phyloP scores from a whole-genome alignment of 305 asterid genomes.

The Plantago lanceolata region DNA sequence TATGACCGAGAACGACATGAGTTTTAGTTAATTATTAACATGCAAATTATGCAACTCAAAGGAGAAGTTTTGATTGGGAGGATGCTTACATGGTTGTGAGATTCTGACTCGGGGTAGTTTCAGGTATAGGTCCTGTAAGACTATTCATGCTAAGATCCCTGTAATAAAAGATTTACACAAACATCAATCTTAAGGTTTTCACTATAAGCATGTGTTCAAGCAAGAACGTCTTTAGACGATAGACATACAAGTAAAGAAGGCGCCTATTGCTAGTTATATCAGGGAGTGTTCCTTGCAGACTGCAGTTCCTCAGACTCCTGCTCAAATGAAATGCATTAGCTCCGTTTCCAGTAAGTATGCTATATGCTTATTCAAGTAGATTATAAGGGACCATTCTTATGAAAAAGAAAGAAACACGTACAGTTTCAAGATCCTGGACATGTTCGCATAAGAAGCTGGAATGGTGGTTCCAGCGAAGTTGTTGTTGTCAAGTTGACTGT shows the following conservation, averaged over 20 bases:
- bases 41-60: neutral
- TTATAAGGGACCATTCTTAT: neutral
- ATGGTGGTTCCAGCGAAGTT: conserved; percentile 51
- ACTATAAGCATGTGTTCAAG: conserved; percentile 12
- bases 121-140: conserved; percentile 32
- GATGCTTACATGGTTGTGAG: conserved; percentile 40
- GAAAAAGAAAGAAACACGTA: conserved; percentile 19
- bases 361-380: neutral
- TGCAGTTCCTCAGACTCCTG: conserved; percentile 68
- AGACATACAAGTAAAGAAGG: conserved; percentile 55
- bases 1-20: neutral
- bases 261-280: conserved; percentile 39
- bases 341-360: too few relatives aligned
- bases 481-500: conserved; percentile 64
- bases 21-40: neutral
- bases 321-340: conserved; percentile 13
- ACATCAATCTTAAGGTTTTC: neutral
- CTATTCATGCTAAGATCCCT: conserved; percentile 45
- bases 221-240: conserved; percentile 4
- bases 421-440: conserved; percentile 45
- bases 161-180: conserved; percentile 18
- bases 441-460: conserved; percentile 42
- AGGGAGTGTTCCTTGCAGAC: conserved; percentile 50
- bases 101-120: conserved; percentile 32
- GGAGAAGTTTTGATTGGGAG: neutral